Base-by-base conservation (phyloP, 2,329 filamentous ascomycete genomes). In the Graphilbum sp. region DNA sequence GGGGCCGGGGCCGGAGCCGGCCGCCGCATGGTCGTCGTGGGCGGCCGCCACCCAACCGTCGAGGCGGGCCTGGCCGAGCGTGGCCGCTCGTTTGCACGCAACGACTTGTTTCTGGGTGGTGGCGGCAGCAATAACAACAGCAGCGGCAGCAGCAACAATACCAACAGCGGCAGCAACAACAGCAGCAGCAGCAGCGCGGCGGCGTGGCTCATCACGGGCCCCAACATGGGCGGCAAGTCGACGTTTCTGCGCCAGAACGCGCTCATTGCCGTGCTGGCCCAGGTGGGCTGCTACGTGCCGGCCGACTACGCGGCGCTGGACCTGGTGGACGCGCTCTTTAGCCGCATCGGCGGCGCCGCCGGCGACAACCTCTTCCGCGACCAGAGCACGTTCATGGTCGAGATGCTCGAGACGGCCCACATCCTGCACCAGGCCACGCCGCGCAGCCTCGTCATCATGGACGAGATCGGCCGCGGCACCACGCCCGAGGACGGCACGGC, bases 181-280 rank as follows among this genome's bases (percentile, higher is more conserved):
- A n/a, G n/a, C n/a, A n/a, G n/a, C n/a, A n/a, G n/a, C n/a, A n/a
- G n/a, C n/a, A n/a, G n/a, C n/a, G n/a, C n/a, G n/a, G n/a, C n/a
- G n/a, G 38, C 83, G 59, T 63, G 78, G 77, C 50, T 72, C 55
- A 62, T 88, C 70, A 70, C 82, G 48, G 63, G 90, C 0, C 90
- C 90, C n/a, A 98, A 98, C 58, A 98, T 98, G 90, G 90, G 80
- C 1, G 90, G 90, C 35, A 98, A 98, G 60, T 88, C 80, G 54
- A 98, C 90, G 0, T 98, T 94, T 52, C 66, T 98, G 5, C 80
- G 90, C 1, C 92, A 98, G 51, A 96, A 94, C 56, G 90, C 90
- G 3, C 68, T 98, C 37, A 92, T 96, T 48, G 86, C 84, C 1
- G 84, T 98, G 44, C 70, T 98, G 13, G 88, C 90, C 2, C 90